A percentile compares a stretch with the other conserved stretches of the same genome.
phyloP scores from a whole-genome alignment of 2,329 filamentous ascomycete species.

The Talaromyces sp. region DNA sequence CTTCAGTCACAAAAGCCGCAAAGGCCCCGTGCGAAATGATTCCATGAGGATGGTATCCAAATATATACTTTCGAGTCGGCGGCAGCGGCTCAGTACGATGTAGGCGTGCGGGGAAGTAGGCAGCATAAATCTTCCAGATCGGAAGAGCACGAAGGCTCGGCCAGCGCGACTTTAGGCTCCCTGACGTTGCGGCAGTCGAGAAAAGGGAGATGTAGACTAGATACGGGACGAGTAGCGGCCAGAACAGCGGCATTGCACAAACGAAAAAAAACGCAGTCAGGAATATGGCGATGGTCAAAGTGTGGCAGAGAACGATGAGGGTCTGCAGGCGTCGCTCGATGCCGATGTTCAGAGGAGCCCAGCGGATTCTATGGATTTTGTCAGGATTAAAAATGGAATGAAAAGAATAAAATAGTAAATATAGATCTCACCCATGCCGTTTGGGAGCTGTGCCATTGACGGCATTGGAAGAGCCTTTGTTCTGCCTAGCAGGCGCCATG shows the following conservation, averaged over 20 bases:
- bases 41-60: constrained; percentile 94
- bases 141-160: constrained; percentile 67
- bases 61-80: constrained; percentile 84
- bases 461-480: not conserved
- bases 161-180: constrained; percentile 68
- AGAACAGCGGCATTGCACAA: constrained; percentile 84
- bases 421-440: constrained; percentile 2
- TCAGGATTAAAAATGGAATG: not conserved
- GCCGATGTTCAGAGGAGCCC: constrained; percentile 74
- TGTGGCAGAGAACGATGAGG: constrained; percentile 70
- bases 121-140: constrained; percentile 84
- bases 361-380: constrained; percentile 59
- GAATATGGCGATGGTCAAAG: constrained; percentile 62
- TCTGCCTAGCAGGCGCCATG: constrained; percentile 4
- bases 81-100: constrained; percentile 79
- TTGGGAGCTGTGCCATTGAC: not conserved
- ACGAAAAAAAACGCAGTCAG: constrained; percentile 84
- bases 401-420: not conserved
- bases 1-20: constrained; percentile 84
- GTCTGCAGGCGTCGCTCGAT: constrained; percentile 70
- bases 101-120: constrained; percentile 83
- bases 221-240: constrained; percentile 75
- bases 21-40: constrained; percentile 98
- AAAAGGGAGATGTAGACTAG: constrained; percentile 72
- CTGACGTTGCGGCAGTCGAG: constrained; percentile 71